Evolutionary conservation across 345 rosid genomes (phyloP).

Genomic region (Populus alba): DNA sequence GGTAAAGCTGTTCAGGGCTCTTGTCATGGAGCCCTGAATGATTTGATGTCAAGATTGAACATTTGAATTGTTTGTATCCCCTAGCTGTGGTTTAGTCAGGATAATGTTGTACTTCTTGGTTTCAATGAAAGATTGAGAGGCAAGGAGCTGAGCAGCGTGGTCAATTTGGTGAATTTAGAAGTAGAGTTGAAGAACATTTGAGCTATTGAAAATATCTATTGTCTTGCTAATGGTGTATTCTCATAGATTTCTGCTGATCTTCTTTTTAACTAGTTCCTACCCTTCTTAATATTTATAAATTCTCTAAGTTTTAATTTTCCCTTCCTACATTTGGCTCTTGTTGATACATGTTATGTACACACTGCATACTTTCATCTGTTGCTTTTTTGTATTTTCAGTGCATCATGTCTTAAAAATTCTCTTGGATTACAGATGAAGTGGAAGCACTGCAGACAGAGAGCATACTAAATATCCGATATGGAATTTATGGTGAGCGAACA

Average conservation of each 20-base stretch:
- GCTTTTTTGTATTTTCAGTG: not conserved
- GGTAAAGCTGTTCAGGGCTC: not conserved
- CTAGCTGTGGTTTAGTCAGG: too few species aligned
- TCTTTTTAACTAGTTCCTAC: too few species aligned
- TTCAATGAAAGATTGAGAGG: not conserved
- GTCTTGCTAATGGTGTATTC: not conserved
- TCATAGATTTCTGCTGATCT: too few species aligned
- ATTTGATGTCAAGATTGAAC: not conserved
- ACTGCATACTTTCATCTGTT: too few species aligned
- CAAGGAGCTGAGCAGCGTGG: not conserved
- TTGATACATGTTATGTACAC: too few species aligned
- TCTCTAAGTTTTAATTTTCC: too few species aligned
- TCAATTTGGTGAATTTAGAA: not conserved
- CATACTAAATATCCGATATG: conserved; percentile 73
- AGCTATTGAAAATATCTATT: not conserved
- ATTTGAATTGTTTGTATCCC: not conserved
- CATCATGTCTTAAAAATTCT: not conserved
- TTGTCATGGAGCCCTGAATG: not conserved
- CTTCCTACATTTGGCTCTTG: too few species aligned
- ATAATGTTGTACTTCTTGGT: too few species aligned
- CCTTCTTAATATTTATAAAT: too few species aligned
- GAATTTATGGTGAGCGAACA: conserved; percentile 69
- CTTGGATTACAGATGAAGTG: conserved; percentile 43
- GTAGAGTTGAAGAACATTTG: not conserved
- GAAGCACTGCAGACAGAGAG: conserved; percentile 47